Evolutionary conservation across 192 early-diverging fungal species (phyloP).

Genomic region (Gonapodya prolifera): DNA sequence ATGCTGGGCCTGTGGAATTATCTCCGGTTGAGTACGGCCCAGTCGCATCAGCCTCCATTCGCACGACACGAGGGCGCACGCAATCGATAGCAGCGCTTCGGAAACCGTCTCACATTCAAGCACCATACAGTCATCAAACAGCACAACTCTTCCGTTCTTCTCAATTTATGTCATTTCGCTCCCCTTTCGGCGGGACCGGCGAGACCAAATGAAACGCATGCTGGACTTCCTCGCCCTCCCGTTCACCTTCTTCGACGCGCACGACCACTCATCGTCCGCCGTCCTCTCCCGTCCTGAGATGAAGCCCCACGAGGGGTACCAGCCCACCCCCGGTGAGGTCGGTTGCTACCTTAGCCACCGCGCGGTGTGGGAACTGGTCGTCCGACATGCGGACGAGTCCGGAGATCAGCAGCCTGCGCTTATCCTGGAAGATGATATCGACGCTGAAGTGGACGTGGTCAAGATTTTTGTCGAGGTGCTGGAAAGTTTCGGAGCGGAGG

Average conservation of each 20-base stretch:
- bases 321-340: slow-evolving; percentile 4
- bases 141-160: not conserved
- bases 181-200: slow-evolving; percentile 10
- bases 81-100: no score
- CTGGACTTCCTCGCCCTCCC: slow-evolving; percentile 6
- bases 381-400: not conserved
- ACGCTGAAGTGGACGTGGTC: slow-evolving; percentile 11
- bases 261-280: not conserved
- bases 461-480: not conserved
- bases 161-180: slow-evolving; percentile 13
- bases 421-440: slow-evolving; percentile 14
- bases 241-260: slow-evolving; percentile 8
- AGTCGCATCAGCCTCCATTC: no score
- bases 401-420: not conserved
- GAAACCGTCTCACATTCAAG: no score
- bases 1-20: no score
- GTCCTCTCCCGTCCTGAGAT: not conserved
- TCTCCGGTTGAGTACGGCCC: no score
- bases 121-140: no score
- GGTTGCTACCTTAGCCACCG: slow-evolving; percentile 14
- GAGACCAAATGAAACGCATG: slow-evolving; percentile 3
- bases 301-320: not conserved
- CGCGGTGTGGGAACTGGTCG: slow-evolving; percentile 3
- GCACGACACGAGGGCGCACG: no score
- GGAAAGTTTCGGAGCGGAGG: not conserved